Conservation (phyloP, 140 eudicot genomes). For the Oenanthe javanica region DNA sequence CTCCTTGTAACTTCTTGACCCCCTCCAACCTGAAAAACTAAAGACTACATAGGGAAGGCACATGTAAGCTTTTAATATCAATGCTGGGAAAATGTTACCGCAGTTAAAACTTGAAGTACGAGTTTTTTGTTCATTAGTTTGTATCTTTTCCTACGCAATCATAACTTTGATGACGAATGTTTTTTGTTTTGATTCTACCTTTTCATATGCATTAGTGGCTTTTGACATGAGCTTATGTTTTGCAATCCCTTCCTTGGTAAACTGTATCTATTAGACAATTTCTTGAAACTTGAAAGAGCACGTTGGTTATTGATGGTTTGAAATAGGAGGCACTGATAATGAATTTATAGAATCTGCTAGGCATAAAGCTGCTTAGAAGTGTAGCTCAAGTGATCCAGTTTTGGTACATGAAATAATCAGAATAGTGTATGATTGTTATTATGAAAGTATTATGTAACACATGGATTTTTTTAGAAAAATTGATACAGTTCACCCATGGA, state of each 20-base stretch:
- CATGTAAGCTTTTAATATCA: neutral
- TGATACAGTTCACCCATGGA: no score
- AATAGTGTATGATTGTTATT: no score
- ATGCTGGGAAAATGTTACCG: neutral
- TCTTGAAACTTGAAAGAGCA: no score
- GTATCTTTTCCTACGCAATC: neutral
- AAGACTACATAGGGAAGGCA: neutral
- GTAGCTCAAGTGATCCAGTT: no score
- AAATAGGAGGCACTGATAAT: no score
- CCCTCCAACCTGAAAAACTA: neutral
- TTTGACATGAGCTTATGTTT: conserved; percentile 13
- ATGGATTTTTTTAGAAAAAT: no score
- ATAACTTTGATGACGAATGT: neutral
- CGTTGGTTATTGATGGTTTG: no score
- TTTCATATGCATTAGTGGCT: conserved; percentile 5
- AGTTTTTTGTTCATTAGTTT: conserved; percentile 22
- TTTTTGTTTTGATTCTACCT: neutral
- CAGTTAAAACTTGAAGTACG: conserved; percentile 12
- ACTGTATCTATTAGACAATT: no score
- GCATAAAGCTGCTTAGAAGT: no score
- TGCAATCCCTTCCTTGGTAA: neutral
- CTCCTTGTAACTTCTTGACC: conserved; percentile 30
- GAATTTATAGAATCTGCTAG: no score
- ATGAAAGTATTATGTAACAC: no score
- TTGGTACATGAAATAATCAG: no score